Base-by-base conservation (phyloP, 139 green algal species). In the Dunaliella primolecta region DNA sequence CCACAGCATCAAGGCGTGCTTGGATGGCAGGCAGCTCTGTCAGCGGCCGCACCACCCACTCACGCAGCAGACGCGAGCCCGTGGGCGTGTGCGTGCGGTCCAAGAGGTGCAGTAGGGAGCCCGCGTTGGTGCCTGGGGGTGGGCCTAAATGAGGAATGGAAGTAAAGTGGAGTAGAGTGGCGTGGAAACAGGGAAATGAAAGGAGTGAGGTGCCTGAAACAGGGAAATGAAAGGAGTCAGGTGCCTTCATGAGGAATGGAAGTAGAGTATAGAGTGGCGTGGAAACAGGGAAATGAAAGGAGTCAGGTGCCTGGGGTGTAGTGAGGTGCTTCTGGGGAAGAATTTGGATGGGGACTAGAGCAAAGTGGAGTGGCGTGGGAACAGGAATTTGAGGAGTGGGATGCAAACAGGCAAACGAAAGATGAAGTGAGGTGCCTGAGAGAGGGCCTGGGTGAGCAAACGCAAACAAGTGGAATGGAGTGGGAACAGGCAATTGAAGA, bases 91-190 rank as follows among this genome's bases (percentile, higher is more conserved):
- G 37, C 11, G 93, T 97, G 70, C 92, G 91, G 87, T 98, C 92
- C 71, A 98, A 77, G 36, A 98, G 87, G 86, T 93, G 94, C 37
- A 98, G 86, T 82, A 98, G 87, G 2, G 92, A 96, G 37, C 94
- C 95, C 21, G 29, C 29, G 21, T 36, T 78, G 21, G 72, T 36
- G 46, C 25, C 27, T 34, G 78, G 34, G 70, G 34, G 33, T 82
- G 35, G 78, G 7, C 21, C 27, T 34, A 23, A 1, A 31, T 21
- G 24, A 80, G 31, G 29, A n/a, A 80, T n/a, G 11, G 11, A 80
- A 80, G 21, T 21, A 24, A n/a, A 74, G n/a, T n/a, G n/a, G n/a
- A n/a, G n/a, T n/a, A n/a, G n/a, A n/a, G n/a, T n/a, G 24, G 30
- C 30, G 72, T 36, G 30, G 29, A 78, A 36, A 32, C 24, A 36